Evolutionary conservation across 2,329 filamentous ascomycete species (phyloP), one percentile per base, ranked within the genome.

Genomic region (Exserohilum turcica): DNA sequence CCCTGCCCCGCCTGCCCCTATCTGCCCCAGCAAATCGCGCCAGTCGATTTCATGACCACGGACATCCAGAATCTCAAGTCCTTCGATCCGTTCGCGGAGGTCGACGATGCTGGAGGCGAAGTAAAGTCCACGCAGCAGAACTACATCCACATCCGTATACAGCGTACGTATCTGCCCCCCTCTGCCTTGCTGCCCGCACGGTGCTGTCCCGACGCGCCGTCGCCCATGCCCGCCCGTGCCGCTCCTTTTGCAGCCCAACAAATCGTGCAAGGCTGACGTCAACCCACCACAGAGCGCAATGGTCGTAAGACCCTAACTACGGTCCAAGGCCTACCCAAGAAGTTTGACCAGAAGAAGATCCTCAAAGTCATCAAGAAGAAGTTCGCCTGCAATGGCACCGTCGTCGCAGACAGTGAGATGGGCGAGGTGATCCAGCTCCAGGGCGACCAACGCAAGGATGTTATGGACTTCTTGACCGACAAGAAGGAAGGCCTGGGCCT

Each of bases 301-400:
- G 94, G 94, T 88, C 93, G 94, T 80, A 99, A 99, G 87, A 97
- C 94, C 84, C 86, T 99, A 89, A 99, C 94, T 71, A 99, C 94
- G 73, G 92, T 97, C 76, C 93, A 97, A 86, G 94, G 94, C 80
- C 88, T 99, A 72, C 93, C 93, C 65, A 94, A 93, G 84, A 97
- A 97, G 78, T 97, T 96, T 76, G 92, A 97, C 82, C 92, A 94
- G 81, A 97, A 97, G 87, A 97, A 97, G 83, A 97, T 99, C 77
- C 87, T 97, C 74, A 97, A 97, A 84, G 92, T 96, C 80, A 96
- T 97, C 84, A 97, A 97, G 88, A 97, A 97, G 86, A 94, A 96
- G 78, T 97, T 97, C 74, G 93, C 93, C 79, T 97, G 93, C 91
- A 97, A 97, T 97, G 93, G 93, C 85, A 97, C 92, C 81, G 95